Evolutionary conservation across 352 stramenopile genomes (phyloP).

Genomic region (Nothophytophthora sp.): DNA sequence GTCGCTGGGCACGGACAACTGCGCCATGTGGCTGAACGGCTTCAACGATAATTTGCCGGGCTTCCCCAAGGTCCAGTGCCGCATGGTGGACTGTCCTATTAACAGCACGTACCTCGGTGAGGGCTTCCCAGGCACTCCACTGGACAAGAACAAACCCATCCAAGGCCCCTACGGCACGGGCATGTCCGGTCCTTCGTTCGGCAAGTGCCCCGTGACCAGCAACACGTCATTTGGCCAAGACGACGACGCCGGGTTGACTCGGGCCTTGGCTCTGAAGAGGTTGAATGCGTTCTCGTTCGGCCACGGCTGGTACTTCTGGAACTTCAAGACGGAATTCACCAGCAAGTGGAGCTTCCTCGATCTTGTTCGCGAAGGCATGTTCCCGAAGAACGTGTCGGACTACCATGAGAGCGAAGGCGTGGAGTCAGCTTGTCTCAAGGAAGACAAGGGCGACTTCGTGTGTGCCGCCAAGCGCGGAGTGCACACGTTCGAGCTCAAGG

Average conservation of each 20-base stretch:
- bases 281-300: constrained; percentile 90
- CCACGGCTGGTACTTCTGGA: constrained; percentile 97
- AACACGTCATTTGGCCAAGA: constrained; percentile 82
- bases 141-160: constrained; percentile 89
- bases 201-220: constrained; percentile 87
- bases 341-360: constrained; percentile 91
- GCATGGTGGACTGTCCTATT: constrained; percentile 79
- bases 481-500: constrained; percentile 66
- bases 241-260: constrained; percentile 81
- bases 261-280: constrained; percentile 90
- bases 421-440: constrained; percentile 56
- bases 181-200: constrained; percentile 86
- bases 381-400: constrained; percentile 78
- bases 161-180: constrained; percentile 85
- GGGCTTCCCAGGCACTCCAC: constrained; percentile 90
- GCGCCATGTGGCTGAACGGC: constrained; percentile 86
- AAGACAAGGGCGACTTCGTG: constrained; percentile 78
- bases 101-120: constrained; percentile 91
- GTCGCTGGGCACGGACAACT: constrained; percentile 90
- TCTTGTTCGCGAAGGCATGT: constrained; percentile 53
- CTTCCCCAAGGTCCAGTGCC: constrained; percentile 91
- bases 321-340: constrained; percentile 94
- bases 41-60: constrained; percentile 92
- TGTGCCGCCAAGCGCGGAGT: constrained; percentile 78
- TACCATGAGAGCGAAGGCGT: constrained; percentile 65